These are phyloP conservation scores for Climacium dendroides DNA, from an alignment of 225 moss, liverwort and hornwort genomes.

Conservation along the genomic window DNA sequence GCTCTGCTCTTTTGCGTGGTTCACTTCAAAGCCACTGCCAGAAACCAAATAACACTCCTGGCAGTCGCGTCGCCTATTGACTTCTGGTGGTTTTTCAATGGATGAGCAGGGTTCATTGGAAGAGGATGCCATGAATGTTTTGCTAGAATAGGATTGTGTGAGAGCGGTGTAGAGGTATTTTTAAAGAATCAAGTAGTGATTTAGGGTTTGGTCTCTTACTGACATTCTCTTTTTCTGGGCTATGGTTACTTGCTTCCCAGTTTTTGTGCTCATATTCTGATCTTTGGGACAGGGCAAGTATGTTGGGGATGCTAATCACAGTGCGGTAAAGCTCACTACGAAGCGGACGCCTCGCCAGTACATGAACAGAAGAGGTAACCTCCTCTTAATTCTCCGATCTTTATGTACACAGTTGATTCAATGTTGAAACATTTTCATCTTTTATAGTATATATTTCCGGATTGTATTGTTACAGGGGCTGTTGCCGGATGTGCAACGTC, in stretches of 20 bases:
- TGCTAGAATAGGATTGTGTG: not conserved
- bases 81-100: not conserved
- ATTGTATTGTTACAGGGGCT: not conserved
- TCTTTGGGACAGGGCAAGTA: constrained; percentile 58
- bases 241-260: not conserved
- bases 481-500: not conserved
- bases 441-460: not conserved
- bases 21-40: not conserved
- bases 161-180: not conserved
- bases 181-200: not conserved
- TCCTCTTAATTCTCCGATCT: not conserved
- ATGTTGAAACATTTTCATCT: not conserved
- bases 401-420: not conserved
- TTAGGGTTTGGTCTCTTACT: not conserved
- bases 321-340: constrained; percentile 95
- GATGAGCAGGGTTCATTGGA: not conserved
- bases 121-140: not conserved
- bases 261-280: not conserved
- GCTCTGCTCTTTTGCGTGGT: not conserved
- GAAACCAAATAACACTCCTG: not conserved
- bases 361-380: constrained; percentile 85
- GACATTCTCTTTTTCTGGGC: not conserved
- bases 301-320: constrained; percentile 88
- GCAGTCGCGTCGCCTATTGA: not conserved
- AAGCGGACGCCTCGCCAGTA: constrained; percentile 91